Evolutionary conservation across 2,329 filamentous ascomycete genomes (phyloP).

Genomic region (Penicillium sp.): DNA sequence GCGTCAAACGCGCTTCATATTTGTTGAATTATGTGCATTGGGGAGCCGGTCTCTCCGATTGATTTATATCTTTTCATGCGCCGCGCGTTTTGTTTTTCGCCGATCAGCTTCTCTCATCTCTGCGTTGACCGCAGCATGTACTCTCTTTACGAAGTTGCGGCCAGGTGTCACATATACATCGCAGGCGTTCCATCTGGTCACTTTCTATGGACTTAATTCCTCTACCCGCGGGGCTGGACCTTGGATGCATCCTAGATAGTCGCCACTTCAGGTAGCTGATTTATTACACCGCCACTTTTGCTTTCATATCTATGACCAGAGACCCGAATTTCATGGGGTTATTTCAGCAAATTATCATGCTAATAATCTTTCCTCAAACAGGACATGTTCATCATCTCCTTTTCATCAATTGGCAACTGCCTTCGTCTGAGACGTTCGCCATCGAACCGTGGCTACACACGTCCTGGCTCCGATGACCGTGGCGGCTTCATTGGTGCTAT

Average conservation of each 20-base stretch:
- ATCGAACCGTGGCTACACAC: slow-evolving; percentile 33
- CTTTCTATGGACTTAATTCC: background rate
- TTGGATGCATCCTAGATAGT: slow-evolving; percentile 5
- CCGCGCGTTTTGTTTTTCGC: background rate
- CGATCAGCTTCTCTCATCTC: background rate
- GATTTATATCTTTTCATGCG: background rate
- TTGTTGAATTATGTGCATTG: background rate
- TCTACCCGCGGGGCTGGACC: background rate
- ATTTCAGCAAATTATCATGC: slow-evolving; percentile 3
- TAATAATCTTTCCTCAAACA: slow-evolving; percentile 26
- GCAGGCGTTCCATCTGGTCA: background rate
- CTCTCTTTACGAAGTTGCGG: slow-evolving; percentile 4
- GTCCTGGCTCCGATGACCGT: slow-evolving; percentile 27
- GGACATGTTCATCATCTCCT: slow-evolving; percentile 50
- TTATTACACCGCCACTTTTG: background rate
- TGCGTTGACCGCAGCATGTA: slow-evolving; percentile 15
- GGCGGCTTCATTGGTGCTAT: slow-evolving; percentile 38
- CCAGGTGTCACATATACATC: slow-evolving; percentile 4
- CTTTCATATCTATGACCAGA: background rate
- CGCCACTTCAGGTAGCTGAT: slow-evolving; percentile 4
- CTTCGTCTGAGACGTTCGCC: slow-evolving; percentile 37
- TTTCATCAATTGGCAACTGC: slow-evolving; percentile 45
- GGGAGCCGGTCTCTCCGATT: background rate
- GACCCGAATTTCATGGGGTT: slow-evolving; percentile 2
- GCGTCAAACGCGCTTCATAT: background rate